Evolutionary conservation across 352 stramenopile genomes (phyloP), one percentile per base, ranked within the genome.

Genomic region (Phytophthora uliginosa): DNA sequence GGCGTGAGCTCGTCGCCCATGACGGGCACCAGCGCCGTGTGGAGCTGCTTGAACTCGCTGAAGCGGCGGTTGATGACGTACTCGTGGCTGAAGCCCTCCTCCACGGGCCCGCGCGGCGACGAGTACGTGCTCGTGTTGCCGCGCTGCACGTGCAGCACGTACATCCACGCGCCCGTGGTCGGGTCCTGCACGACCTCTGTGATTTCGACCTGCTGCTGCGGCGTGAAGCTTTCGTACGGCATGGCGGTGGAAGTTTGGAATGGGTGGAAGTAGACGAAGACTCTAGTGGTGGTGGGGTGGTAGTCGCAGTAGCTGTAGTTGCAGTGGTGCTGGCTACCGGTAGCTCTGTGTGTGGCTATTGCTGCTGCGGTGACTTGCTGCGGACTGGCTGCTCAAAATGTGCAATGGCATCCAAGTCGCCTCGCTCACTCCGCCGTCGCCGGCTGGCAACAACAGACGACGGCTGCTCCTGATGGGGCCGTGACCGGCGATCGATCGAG

Each of bases 201-300:
- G 77, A 94, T 94, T 40, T 78, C 75, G 63, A 92, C 71, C 52
- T 88, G 77, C 52, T 89, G 79, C 38, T 86, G 73, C 28, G 72
- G 75, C 63, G 77, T 80, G 73, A 94, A 92, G 77, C 86, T 94
- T 64, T 94, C 84, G 79, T 93, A 93, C 36, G 86, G 86, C 86
- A 93, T 93, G 2, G 34, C n/a, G 28, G n/a, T 12, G 47, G n/a
- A 12, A 24, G 17, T 8, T 10, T 22, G 40, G 15, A 40, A n/a
- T 18, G 6, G 9, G 17, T 20, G 45, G 33, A 26, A 40, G 45
- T 38, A n/a, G 18, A 8, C 2, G 20, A 6, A 48, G 31, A 26
- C 28, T 54, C 9, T 54, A 24, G 22, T 47, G 20, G 51, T 53
- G 57, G 20, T 26, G 56, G 40, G 56, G 38, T 33, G 38, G 63